Evolutionary conservation across 805 yeast species (phyloP), one percentile per base, ranked within the genome.

Genomic region (Teunomyces panamensis): DNA sequence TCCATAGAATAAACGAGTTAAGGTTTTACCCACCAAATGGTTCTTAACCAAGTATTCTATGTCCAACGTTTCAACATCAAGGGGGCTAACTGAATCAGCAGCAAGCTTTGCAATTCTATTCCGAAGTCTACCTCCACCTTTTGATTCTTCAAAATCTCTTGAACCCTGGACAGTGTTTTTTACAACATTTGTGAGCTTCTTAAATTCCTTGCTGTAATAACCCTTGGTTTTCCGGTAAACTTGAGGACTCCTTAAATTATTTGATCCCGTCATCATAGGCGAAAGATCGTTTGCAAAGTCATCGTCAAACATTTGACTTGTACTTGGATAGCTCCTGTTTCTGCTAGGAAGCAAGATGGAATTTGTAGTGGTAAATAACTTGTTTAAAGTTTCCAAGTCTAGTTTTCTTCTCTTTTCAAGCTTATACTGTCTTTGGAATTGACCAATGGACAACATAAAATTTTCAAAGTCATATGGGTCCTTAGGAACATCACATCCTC

Each of bases 381-480:
- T 61, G 48, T 57, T 63, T n/a, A 73, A 53, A 4, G 92, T 85
- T 44, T 69, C 70, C 26, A 76, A 69, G 62, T 86, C 90, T 30
- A 87, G 68, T 50, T 74, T 75, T 49, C 80, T 63, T 20, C 77
- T 76, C 49, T 73, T 71, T 3, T 77, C 75, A 6, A 85, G 58
- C 51, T 78, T 77, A 53, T 75, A 73, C 49, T 83, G 86, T 59
- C 82, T 87, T 63, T 94, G 97, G 62, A 91, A 92, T 49, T 81
- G 84, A 2, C 81, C 80, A 24, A 94, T 77, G 5, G 89, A 79
- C 2, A 76, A 63, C 65, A 82, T 77, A 56, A 92, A 86, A 43
- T 77, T 77, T 45, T 83, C 85, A 44, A 81, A 83, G 51, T 87
- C 92, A 59, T 87, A 83, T 0, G 96, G 92, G 60, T 94, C 98